These are phyloP conservation scores for Nematocida sp. DNA, from an alignment of 371 early-diverging fungal genomes.

Conservation along the genomic window DNA sequence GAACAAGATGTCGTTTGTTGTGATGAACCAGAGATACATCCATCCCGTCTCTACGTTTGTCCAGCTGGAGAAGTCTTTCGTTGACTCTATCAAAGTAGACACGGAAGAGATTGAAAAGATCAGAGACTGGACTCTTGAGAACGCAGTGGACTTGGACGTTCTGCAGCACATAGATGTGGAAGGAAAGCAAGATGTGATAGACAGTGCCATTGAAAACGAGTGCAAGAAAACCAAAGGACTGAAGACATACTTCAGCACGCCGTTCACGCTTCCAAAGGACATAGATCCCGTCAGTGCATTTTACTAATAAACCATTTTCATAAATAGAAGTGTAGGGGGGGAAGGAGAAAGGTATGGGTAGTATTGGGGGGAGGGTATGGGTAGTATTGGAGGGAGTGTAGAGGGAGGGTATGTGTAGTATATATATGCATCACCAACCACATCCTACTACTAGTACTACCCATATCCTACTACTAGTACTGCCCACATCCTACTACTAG, in stretches of 20 bases:
- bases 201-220: conserved; percentile 22
- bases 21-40: conserved; percentile 49
- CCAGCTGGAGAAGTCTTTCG: conserved; percentile 4
- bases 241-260: conserved; percentile 44
- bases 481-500: too few species aligned
- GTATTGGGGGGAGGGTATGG: too few species aligned
- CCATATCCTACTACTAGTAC: too few species aligned
- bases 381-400: too few species aligned
- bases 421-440: too few species aligned
- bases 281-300: conserved; percentile 39
- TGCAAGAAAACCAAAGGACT: conserved; percentile 35
- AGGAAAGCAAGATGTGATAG: conserved; percentile 7
- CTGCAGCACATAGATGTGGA: not conserved
- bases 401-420: not conserved
- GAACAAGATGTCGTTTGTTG: conserved; percentile 13
- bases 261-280: conserved; percentile 40
- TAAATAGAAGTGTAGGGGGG: too few species aligned
- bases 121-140: conserved; percentile 48
- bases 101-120: conserved; percentile 6
- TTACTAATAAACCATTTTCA: conserved; percentile 45
- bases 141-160: conserved; percentile 36
- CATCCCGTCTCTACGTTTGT: conserved; percentile 48
- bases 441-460: too few species aligned
- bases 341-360: not conserved
- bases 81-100: conserved; percentile 6